These are phyloP conservation scores for Simmondsia chinensis DNA, from an alignment of 148 eudicot genomes.

Conservation along the genomic window DNA sequence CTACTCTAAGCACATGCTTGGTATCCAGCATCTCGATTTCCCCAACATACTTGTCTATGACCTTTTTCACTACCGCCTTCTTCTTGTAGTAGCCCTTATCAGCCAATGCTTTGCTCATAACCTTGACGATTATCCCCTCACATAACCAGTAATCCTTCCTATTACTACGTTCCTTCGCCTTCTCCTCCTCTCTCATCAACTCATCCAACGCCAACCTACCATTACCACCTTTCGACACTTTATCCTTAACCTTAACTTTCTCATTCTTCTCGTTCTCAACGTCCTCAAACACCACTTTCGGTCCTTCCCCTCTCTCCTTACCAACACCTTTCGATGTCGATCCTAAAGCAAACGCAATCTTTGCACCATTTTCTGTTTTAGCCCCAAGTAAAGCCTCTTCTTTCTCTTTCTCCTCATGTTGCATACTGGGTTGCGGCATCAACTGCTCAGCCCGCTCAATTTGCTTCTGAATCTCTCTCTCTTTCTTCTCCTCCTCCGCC, in stretches of 20 bases:
- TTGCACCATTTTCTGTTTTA: constrained; percentile 31
- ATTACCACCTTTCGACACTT: constrained; percentile 12
- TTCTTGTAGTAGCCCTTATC: constrained; percentile 86
- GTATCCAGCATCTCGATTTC: constrained; percentile 90
- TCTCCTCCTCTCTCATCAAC: constrained; percentile 81
- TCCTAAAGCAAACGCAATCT: constrained; percentile 35
- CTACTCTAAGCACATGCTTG: constrained; percentile 79
- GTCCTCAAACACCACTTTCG: constrained; percentile 59
- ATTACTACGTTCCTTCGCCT: constrained; percentile 62
- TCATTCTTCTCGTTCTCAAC: constrained; percentile 25
- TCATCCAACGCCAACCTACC: constrained; percentile 59
- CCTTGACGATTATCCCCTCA: constrained; percentile 79
- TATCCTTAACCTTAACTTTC: constrained; percentile 15
- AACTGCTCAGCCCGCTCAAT: constrained; percentile 63
- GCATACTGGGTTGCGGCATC: constrained; percentile 4
- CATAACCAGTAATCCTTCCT: constrained; percentile 89
- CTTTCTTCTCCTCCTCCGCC: constrained; percentile 86
- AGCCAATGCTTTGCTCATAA: constrained; percentile 75
- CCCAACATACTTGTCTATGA: constrained; percentile 71
- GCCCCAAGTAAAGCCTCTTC: constrained; percentile 6
- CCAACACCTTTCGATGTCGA: constrained; percentile 7
- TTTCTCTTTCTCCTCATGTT: constrained; percentile 3
- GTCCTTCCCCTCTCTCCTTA: constrained; percentile 29
- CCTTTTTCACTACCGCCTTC: constrained; percentile 72
- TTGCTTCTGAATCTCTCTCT: constrained; percentile 68